Base-by-base conservation (phyloP, 352 stramenopile genomes). In the Phytophthora idaei region DNA sequence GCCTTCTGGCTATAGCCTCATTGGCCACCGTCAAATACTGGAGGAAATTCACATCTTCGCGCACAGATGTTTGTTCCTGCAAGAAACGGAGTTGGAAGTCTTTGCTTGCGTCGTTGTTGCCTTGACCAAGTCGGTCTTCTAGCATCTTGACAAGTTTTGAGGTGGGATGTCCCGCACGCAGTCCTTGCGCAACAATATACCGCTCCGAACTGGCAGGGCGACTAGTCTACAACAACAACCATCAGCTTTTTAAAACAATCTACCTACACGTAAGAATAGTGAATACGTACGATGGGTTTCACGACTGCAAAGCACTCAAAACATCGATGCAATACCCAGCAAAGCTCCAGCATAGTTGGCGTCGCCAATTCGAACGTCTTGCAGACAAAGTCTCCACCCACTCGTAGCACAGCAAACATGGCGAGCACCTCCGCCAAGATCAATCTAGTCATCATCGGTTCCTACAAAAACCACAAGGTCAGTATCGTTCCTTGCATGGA, bases 351-450 rank as follows among this genome's bases (percentile, higher is more conserved):
- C 78, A 90, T 92, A 6, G 80, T 39, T 9, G 75, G 67, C 4
- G 80, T 89, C 29, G 77, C 63, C 10, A 95, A 37, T 42, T 95
- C 87, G 51, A 95, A 95, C 15, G 87, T 90, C 71, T 95, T 95
- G 66, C 83, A 92, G 9, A 90, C 60, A 61, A 95, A 93, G 48
- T 80, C 77, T 9, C 87, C 87, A 31, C 71, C 65, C 0, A 68
- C 21, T 3, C 62, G 54, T 14, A 95, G 59, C 1, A 92, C 68
- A 7, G 28, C 32, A 32, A 90, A 80, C 87, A 91, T 92, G 8
- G 79, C 63, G 4, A 90, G 57, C 3, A 76, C 54, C 49, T 95
- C 83, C 1, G 85, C 85, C 28, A 89, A 34, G 5, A 93, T 66
- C 32, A 95, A 57, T 15, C 71, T 68, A 1, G 74, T 81, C 85